phyloP scores from a whole-genome alignment of 2,329 filamentous ascomycete genomes.

The Cladosporium phlei region DNA sequence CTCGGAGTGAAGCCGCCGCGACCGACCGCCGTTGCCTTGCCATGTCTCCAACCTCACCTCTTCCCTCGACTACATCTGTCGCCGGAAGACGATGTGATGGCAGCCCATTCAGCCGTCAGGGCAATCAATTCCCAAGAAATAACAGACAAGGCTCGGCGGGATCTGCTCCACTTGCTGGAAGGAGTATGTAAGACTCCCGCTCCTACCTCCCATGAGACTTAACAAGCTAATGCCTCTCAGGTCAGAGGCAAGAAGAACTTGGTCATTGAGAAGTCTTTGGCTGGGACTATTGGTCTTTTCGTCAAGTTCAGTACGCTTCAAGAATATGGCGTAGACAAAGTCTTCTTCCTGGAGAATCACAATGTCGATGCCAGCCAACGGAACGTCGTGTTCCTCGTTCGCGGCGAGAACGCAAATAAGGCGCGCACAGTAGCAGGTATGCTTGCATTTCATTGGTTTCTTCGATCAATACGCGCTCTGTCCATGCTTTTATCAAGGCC shows the following conservation, averaged over 20 bases:
- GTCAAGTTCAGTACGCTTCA: slow-evolving; percentile 94
- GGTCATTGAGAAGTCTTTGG: slow-evolving; percentile 84
- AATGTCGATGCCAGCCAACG: slow-evolving; percentile 92
- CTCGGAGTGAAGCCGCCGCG: background rate
- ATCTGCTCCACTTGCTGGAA: slow-evolving; percentile 86
- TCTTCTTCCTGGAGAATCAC: slow-evolving; percentile 92
- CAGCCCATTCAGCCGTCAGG: slow-evolving; percentile 52
- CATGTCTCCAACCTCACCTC: slow-evolving; percentile 2
- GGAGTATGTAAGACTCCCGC: slow-evolving; percentile 66
- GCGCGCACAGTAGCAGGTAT: slow-evolving; percentile 83
- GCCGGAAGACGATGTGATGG: slow-evolving; percentile 29
- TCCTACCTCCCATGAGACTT: background rate
- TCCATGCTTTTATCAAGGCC: slow-evolving; percentile 14
- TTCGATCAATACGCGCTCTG: no score
- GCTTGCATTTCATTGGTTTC: slow-evolving; percentile 21
- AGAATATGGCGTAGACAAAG: slow-evolving; percentile 96
- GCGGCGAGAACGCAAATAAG: slow-evolving; percentile 81
- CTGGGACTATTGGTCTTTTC: slow-evolving; percentile 82
- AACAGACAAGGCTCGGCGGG: slow-evolving; percentile 76
- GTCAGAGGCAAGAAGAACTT: slow-evolving; percentile 98
- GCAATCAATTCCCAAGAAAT: slow-evolving; percentile 70
- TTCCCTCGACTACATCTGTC: background rate
- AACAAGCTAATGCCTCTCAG: slow-evolving; percentile 45
- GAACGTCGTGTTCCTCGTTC: slow-evolving; percentile 89
- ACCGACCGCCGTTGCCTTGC: no score